A percentile compares a stretch with the other conserved stretches of the same genome.
Evolutionary conservation across 169 alveolate species (phyloP).

Genomic region (Plasmodium sp.): DNA sequence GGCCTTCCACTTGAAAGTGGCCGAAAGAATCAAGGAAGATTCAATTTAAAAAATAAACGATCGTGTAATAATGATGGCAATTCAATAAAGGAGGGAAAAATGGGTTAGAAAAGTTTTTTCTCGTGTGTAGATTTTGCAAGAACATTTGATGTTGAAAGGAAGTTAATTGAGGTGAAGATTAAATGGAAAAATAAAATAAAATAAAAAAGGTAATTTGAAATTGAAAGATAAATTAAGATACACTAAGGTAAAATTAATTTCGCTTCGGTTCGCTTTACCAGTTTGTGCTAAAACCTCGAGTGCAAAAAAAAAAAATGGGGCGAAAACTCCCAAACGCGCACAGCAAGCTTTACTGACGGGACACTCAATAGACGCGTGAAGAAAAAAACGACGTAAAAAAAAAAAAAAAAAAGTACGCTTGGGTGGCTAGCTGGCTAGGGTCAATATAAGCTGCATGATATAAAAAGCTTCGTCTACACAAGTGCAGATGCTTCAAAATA

Average conservation of each 20-base stretch:
- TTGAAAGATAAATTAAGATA: too few species aligned
- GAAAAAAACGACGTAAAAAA: not conserved
- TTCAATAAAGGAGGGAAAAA: not conserved
- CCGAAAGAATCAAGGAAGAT: not conserved
- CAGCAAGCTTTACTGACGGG: not conserved
- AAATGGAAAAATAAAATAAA: not conserved
- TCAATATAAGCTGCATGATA: not conserved
- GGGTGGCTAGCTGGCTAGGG: not conserved
- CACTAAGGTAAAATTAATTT: too few species aligned
- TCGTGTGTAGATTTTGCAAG: not conserved
- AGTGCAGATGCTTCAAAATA: not conserved
- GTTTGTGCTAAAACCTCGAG: too few species aligned
- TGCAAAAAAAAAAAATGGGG: not conserved
- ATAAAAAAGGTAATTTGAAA: not conserved
- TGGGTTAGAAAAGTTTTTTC: not conserved
- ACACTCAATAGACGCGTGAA: not conserved
- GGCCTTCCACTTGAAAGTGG: not conserved
- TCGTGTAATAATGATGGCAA: not conserved
- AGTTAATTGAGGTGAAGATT: too few species aligned
- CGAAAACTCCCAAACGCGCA: not conserved
- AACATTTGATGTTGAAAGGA: not conserved
- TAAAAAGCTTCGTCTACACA: not conserved
- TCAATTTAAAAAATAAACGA: not conserved
- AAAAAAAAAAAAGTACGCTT: not conserved
- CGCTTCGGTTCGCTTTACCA: too few species aligned